These are phyloP conservation scores for Pinus taeda DNA, from an alignment of 75 land plant species.

Conservation along the genomic window DNA sequence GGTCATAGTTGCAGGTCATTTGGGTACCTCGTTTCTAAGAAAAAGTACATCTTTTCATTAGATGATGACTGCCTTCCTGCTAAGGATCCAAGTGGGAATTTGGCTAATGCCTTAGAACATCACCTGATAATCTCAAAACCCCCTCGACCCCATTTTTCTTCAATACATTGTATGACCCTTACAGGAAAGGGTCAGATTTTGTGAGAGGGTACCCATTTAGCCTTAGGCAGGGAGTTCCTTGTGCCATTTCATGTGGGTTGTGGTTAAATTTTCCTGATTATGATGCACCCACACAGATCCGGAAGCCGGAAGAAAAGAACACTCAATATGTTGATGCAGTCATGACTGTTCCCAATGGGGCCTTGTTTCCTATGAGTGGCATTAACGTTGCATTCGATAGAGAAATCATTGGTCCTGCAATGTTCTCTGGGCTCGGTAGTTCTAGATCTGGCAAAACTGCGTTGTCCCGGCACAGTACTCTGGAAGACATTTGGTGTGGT, in stretches of 20 bases:
- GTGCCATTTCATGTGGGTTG: constrained; percentile 79
- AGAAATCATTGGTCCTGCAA: constrained; percentile 61
- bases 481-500: constrained; percentile 90
- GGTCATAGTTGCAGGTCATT: constrained; percentile 65
- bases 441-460: constrained; percentile 33
- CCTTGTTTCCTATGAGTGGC: constrained; percentile 74
- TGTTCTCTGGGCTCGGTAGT: constrained; percentile 50
- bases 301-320: constrained; percentile 52
- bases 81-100: constrained; percentile 48
- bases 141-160: constrained; percentile 92
- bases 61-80: constrained; percentile 89
- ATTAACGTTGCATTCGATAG: constrained; percentile 80
- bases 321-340: constrained; percentile 70
- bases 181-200: constrained; percentile 76
- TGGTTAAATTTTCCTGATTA: constrained; percentile 81
- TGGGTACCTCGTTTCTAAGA: constrained; percentile 74
- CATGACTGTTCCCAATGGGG: constrained; percentile 65
- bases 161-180: constrained; percentile 96
- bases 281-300: constrained; percentile 70
- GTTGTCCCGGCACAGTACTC: constrained; percentile 39
- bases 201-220: constrained; percentile 98
- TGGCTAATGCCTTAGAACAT: constrained; percentile 54
- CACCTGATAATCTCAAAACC: constrained; percentile 62
- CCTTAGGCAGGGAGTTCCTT: constrained; percentile 67
- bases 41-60: constrained; percentile 66